These are phyloP conservation scores for Lipomyces anomalus DNA, from an alignment of 805 yeast genomes.

Conservation along the genomic window DNA sequence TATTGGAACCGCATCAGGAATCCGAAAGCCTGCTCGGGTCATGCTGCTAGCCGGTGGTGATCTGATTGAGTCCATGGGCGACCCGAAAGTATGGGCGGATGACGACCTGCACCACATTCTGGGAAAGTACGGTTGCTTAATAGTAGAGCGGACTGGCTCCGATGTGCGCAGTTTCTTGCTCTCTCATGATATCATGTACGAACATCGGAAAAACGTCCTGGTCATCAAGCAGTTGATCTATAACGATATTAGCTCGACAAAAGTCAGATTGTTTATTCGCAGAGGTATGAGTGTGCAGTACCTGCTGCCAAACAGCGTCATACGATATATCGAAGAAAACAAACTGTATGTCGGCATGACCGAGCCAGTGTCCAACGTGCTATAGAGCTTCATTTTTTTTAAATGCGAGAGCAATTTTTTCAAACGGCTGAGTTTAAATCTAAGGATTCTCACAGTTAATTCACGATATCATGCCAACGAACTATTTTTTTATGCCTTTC, in stretches of 20 bases:
- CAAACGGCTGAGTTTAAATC: no score
- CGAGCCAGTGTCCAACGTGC: conserved; percentile 24
- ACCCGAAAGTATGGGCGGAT: conserved; percentile 98
- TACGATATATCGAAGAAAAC: conserved; percentile 90
- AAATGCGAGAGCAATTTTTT: no score
- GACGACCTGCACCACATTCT: conserved; percentile 88
- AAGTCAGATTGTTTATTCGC: conserved; percentile 84
- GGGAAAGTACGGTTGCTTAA: conserved; percentile 93
- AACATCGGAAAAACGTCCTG: conserved; percentile 79
- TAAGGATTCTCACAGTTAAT: no score
- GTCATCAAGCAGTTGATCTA: conserved; percentile 94
- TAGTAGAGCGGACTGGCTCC: conserved; percentile 93
- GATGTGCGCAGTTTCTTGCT: conserved; percentile 90
- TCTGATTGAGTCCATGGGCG: conserved; percentile 98
- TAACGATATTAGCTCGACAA: conserved; percentile 92
- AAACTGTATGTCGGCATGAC: conserved; percentile 49
- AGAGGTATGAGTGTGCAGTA: conserved; percentile 97
- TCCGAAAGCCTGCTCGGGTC: conserved; percentile 74
- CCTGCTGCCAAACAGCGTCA: conserved; percentile 86
- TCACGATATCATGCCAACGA: no score
- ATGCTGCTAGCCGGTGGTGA: conserved; percentile 98
- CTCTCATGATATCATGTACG: conserved; percentile 95
- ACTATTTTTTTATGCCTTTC: no score
- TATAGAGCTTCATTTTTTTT: no score
- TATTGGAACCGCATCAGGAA: conserved; percentile 44